Base-by-base conservation (phyloP, 1,284 basidiomycete genomes). In the Bondarzewia mesenterica region DNA sequence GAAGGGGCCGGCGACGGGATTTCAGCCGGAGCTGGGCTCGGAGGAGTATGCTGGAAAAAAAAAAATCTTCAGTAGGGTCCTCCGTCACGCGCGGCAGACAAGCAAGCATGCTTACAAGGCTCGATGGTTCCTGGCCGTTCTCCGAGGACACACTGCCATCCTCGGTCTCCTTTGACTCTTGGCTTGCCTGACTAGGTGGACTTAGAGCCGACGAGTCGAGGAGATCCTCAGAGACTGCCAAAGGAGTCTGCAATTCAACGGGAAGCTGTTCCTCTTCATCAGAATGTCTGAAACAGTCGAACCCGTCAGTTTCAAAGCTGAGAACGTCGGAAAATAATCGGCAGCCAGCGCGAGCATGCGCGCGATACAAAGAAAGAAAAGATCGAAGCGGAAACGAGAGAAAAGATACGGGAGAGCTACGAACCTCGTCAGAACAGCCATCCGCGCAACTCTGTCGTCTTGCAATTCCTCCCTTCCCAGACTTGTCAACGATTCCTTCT, bases 391-490 rank as follows among this genome's bases (percentile, higher is more conserved):
- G 8, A 2, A 12, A n/a, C 10, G 29, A 32, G n/a, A 32, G 5
- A 49, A 32, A 20, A 12, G 16, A 23, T 42, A 21, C 12, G 46
- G 27, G 26, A 39, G 35, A 38, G 41, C 51, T 45, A 64, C 70
- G 53, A 50, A 86, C 85, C 84, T 74, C 36, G 77, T 77, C 49
- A 89, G 70, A 20, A 84, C 64, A 40, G 72, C 63, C 77, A 83
- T 79, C 66, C 73, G 79, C 48, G 70, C 68, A 50, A 78, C 71
- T 56, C 78, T 70, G 56, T 82, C 79, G 58, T 88, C 82, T 59
- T 85, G 72, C 56, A 89, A 63, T 61, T 86, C 85, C 50, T 88
- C 84, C 49, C 82, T 71, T 23, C 84, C 85, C 43, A 88, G 65
- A 47, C 68, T 74, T 50, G 77, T 80, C 59, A 87, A 63, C 18